Percentiles rank a stretch among this genome's conserved stretches.
Conservation (phyloP, 129 eudicot genomes). For the Centaurea solstitialis region DNA sequence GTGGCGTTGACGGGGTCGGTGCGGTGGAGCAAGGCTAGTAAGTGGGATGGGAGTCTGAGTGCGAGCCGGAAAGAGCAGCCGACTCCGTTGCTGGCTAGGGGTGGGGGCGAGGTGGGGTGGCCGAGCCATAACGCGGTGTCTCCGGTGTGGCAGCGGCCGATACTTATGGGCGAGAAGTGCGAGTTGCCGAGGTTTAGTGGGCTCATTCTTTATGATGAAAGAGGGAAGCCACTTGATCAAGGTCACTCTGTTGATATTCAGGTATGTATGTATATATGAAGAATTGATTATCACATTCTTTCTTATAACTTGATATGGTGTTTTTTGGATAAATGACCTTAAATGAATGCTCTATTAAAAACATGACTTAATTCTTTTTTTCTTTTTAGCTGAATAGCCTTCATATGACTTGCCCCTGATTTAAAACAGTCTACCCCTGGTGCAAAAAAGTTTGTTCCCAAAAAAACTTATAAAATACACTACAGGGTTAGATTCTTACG, state of each 20-base stretch:
- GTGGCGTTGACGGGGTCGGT: constrained; percentile 49
- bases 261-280: constrained; percentile 14
- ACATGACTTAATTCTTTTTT: too few species aligned
- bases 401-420: background rate
- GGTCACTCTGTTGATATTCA: constrained; percentile 22
- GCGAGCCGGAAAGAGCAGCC: constrained; percentile 49
- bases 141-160: constrained; percentile 94
- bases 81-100: constrained; percentile 50
- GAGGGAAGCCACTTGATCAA: constrained; percentile 61
- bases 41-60: constrained; percentile 53
- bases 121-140: constrained; percentile 54
- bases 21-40: constrained; percentile 69
- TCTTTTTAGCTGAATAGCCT: too few species aligned
- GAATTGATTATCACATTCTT: background rate
- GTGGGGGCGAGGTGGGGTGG: constrained; percentile 44
- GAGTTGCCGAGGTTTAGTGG: constrained; percentile 92
- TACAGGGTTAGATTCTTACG: too few species aligned
- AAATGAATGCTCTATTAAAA: too few species aligned
- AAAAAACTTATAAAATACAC: too few species aligned
- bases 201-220: constrained; percentile 76
- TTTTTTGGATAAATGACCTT: too few species aligned
- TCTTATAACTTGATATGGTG: background rate
- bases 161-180: constrained; percentile 88
- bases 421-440: background rate
- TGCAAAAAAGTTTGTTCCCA: too few species aligned